Evolutionary conservation across 2,329 filamentous ascomycete species (phyloP).

Genomic region (Ophiostoma himal-ulmi): DNA sequence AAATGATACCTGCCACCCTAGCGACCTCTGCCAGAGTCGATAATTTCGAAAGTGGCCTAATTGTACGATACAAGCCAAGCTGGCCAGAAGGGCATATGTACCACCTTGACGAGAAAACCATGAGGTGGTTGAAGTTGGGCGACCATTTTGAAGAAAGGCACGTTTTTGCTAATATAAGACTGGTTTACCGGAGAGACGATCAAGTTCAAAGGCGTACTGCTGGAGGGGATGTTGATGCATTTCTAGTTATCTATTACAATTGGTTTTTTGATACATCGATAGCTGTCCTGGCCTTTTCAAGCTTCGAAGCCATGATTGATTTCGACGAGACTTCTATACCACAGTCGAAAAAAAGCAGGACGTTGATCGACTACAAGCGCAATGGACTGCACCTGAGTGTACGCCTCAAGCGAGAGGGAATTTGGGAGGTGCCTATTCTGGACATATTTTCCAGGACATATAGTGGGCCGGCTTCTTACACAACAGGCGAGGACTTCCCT

Average conservation of each 20-base stretch:
- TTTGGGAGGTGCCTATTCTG: neutral
- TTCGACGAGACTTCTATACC: neutral
- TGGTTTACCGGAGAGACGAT: neutral
- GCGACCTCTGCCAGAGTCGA: neutral
- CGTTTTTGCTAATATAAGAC: too few relatives aligned
- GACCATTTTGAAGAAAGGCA: too few relatives aligned
- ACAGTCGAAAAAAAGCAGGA: neutral
- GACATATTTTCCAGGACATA: neutral
- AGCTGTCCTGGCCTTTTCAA: neutral
- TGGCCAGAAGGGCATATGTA: neutral
- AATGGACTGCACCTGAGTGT: neutral
- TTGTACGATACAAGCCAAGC: neutral
- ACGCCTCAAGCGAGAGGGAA: neutral
- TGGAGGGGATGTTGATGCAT: rapidly evolving
- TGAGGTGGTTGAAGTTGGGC: too few relatives aligned
- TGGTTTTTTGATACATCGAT: neutral
- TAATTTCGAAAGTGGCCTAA: rapidly evolving
- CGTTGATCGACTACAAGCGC: neutral
- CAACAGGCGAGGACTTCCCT: neutral
- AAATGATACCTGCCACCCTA: neutral
- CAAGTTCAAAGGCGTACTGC: neutral
- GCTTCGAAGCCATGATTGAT: neutral
- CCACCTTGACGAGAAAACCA: neutral
- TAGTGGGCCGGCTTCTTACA: neutral
- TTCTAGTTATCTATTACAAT: neutral